Percentiles rank a stretch among this genome's conserved stretches.
Evolutionary conservation across 2,329 filamentous ascomycete species (phyloP).

Genomic region (Aspergillus glaucus): DNA sequence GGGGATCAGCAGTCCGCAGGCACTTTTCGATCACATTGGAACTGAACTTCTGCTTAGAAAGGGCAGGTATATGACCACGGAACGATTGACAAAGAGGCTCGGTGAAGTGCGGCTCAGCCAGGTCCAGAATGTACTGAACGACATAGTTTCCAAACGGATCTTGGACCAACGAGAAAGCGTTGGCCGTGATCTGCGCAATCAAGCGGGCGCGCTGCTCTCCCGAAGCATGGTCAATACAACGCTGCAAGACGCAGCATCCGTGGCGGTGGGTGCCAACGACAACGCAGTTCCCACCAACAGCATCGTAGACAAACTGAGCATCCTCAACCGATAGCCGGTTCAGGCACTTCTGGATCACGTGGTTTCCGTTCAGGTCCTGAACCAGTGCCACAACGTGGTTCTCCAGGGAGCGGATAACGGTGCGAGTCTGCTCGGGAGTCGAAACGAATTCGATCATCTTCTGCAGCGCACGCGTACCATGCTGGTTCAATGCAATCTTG

Average conservation of each 20-base stretch:
- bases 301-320: slow-evolving; percentile 94
- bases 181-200: slow-evolving; percentile 77
- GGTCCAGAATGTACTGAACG: slow-evolving; percentile 95
- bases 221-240: slow-evolving; percentile 94
- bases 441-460: slow-evolving; percentile 99
- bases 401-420: slow-evolving; percentile 78
- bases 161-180: slow-evolving; percentile 84
- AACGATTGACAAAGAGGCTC: slow-evolving; percentile 82
- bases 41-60: slow-evolving; percentile 96
- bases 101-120: slow-evolving; percentile 81
- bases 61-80: slow-evolving; percentile 60
- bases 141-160: slow-evolving; percentile 99
- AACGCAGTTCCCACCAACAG: slow-evolving; percentile 79
- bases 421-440: slow-evolving; percentile 74
- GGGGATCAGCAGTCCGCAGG: slow-evolving; percentile 70
- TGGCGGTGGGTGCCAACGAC: slow-evolving; percentile 94
- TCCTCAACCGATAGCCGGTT: slow-evolving; percentile 83
- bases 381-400: slow-evolving; percentile 87
- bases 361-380: slow-evolving; percentile 95
- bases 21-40: slow-evolving; percentile 99
- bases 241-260: slow-evolving; percentile 94
- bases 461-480: slow-evolving; percentile 90
- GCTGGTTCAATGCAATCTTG: slow-evolving; percentile 90
- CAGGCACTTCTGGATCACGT: slow-evolving; percentile 97
- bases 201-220: slow-evolving; percentile 82